A percentile compares a stretch with the other conserved stretches of the same genome.
Evolutionary conservation across 169 alveolate species (phyloP).

Genomic region (Eimeria necatrix): DNA sequence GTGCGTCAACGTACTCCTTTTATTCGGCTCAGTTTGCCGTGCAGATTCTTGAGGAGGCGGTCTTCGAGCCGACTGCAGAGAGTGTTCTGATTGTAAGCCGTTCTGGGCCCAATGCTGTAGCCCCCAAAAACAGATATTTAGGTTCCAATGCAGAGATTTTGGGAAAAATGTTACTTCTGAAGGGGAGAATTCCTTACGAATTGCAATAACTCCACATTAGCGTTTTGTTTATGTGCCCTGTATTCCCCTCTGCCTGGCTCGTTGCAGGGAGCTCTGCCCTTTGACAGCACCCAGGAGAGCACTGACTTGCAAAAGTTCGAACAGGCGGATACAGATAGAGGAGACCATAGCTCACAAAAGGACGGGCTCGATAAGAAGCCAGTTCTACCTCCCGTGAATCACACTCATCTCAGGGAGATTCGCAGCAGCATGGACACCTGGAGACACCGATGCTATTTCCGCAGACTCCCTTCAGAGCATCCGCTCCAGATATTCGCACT

Average conservation of each 20-base stretch:
- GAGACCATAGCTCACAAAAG: constrained; percentile 10
- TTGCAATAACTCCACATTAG: too few relatives aligned
- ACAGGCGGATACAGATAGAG: neutral
- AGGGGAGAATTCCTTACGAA: too few relatives aligned
- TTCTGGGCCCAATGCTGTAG: neutral
- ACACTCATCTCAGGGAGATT: neutral
- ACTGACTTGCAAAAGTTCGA: neutral
- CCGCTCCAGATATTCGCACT: constrained; percentile 74
- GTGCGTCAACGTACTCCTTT: constrained; percentile 69
- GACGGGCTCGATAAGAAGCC: neutral
- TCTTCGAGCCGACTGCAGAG: constrained; percentile 67
- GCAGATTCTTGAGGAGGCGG: constrained; percentile 55
- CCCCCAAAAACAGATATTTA: too few relatives aligned
- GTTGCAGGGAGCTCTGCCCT: constrained; percentile 74
- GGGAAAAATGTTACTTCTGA: too few relatives aligned
- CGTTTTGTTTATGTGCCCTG: too few relatives aligned
- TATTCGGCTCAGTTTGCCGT: constrained; percentile 70
- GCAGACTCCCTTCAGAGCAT: constrained; percentile 63
- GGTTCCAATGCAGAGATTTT: too few relatives aligned
- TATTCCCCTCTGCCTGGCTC: neutral
- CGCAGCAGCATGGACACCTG: constrained; percentile 61
- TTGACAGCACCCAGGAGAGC: constrained; percentile 20
- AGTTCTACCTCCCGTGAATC: constrained; percentile 5
- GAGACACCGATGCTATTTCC: constrained; percentile 46
- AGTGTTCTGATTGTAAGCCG: constrained; percentile 56